Base-by-base conservation (phyloP, 139 green algal species). In the Chlamydomonas sphaeroides region DNA sequence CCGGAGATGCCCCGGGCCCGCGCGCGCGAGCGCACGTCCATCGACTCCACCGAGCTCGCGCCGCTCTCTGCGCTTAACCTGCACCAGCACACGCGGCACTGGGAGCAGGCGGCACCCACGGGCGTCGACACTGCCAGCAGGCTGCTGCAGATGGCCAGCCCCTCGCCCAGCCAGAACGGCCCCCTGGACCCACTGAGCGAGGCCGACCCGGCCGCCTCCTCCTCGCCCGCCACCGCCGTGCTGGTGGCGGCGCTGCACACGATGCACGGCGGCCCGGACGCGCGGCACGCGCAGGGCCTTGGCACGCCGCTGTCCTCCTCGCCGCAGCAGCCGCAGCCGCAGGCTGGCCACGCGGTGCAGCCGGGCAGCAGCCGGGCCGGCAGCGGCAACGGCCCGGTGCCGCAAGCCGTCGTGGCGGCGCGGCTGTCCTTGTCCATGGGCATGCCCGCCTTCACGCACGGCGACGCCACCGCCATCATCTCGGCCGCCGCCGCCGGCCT, bases 101-200 rank as follows among this genome's bases (percentile, higher is more conserved):
- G 56, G 57, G 72, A 68, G 72, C 30, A 15, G 2, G 26, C 72
- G 26, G 32, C 57, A 26, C 56, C 71, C 15, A 14, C 2, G 1
- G 38, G 35, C 0, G 10, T 14, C 30, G 57, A 80, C 53, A 15
- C 56, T 1, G 56, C 28, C 14, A 38, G 33, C 3, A 7, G 68
- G 39, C 56, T n/a, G 18, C 26, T 68, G 56, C 38, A 56, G 72
- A 36, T 80, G 30, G 42, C 57, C n/a, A 80, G 72, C 53, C 72
- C 72, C 39, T 80, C 72, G 39, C 72, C 72, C 53, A 80, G 72
- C 57, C 72, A 80, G 53, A 45, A 26, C 1, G 72, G 72, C 26
- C 72, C 72, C 30, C 49, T 80, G 2, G 72, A 80, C 57, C 72
- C 72, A 15, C 72, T 80, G 17, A 68, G 36, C 17, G 72, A 80